A percentile compares a stretch with the other conserved stretches of the same genome.
Conservation (phyloP, 1,284 basidiomycete species). For the Malassezia globosa region DNA sequence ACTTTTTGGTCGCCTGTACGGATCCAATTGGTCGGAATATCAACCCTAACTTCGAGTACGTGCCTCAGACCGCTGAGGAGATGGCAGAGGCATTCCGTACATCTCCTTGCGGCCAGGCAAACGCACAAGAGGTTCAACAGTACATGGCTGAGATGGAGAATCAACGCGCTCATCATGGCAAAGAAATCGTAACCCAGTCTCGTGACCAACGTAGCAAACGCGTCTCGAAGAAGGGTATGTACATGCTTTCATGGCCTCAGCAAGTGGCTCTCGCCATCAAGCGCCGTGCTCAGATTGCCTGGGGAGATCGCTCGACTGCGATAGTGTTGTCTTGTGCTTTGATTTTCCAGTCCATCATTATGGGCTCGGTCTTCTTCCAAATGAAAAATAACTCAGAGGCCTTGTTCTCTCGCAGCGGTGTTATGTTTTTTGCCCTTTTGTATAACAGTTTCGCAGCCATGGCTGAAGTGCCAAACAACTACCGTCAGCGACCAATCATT, state of each 20-base stretch:
- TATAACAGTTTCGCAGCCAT: conserved; percentile 51
- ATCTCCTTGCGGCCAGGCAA: conserved; percentile 22
- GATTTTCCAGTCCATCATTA: conserved; percentile 56
- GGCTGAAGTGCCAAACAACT: conserved; percentile 28
- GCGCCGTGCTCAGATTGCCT: conserved; percentile 59
- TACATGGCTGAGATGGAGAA: conserved; percentile 22
- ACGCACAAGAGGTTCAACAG: conserved; percentile 21
- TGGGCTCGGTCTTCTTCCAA: conserved; percentile 65
- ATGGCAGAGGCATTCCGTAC: conserved; percentile 24
- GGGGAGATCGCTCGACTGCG: conserved; percentile 53
- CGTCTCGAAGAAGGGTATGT: conserved; percentile 20
- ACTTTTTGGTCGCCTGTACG: conserved; percentile 48
- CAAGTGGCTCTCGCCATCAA: conserved; percentile 60
- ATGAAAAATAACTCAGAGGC: conserved; percentile 57
- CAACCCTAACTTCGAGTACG: conserved; percentile 39
- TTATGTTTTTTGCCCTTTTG: conserved; percentile 24
- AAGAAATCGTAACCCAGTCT: conserved; percentile 7
- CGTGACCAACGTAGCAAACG: conserved; percentile 24
- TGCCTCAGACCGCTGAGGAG: conserved; percentile 35
- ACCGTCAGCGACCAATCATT: conserved; percentile 33
- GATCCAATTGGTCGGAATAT: conserved; percentile 48
- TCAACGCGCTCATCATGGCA: neutral
- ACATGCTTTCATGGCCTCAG: conserved; percentile 30
- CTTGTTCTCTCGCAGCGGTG: conserved; percentile 58
- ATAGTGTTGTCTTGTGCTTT: conserved; percentile 38